Percentiles rank a stretch among this genome's conserved stretches.
These are phyloP conservation scores for Apiospora saccharicola DNA, from an alignment of 2,329 filamentous ascomycete genomes.

Conservation along the genomic window DNA sequence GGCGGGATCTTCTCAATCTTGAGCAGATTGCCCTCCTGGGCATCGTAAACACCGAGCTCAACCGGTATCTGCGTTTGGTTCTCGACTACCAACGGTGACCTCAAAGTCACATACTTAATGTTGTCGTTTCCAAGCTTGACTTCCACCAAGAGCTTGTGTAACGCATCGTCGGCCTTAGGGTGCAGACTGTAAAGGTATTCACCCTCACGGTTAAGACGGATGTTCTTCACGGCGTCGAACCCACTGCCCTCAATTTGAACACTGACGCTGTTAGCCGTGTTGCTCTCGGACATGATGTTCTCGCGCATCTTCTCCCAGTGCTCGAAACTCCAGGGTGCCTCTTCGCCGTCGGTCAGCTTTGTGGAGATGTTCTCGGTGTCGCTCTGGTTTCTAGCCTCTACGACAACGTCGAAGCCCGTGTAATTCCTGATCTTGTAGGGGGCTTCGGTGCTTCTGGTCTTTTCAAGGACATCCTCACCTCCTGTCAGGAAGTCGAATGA, in stretches of 20 bases:
- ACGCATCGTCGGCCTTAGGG: constrained; percentile 82
- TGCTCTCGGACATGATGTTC: constrained; percentile 84
- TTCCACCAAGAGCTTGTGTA: constrained; percentile 91
- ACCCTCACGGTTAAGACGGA: constrained; percentile 92
- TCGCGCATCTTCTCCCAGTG: constrained; percentile 97
- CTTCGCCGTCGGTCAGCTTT: constrained; percentile 85
- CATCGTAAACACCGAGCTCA: constrained; percentile 90
- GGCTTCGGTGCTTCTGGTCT: constrained; percentile 88
- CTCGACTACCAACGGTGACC: constrained; percentile 89
- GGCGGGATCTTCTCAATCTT: constrained; percentile 98
- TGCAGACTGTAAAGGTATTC: constrained; percentile 89
- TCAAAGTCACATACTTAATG: constrained; percentile 96
- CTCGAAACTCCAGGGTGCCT: constrained; percentile 95
- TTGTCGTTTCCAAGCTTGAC: constrained; percentile 92
- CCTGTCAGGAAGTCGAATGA: constrained; percentile 89
- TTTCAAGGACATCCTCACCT: constrained; percentile 90
- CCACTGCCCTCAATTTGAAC: constrained; percentile 91
- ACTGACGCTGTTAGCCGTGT: constrained; percentile 76
- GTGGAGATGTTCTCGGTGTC: constrained; percentile 76
- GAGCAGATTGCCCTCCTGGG: constrained; percentile 84
- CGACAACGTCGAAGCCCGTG: constrained; percentile 87
- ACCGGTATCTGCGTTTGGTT: constrained; percentile 97
- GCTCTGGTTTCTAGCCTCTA: constrained; percentile 77
- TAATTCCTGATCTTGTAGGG: constrained; percentile 95
- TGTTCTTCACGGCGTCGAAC: constrained; percentile 88